These are phyloP conservation scores for Lepiota venenata DNA, from an alignment of 768 basidiomycete species.

Conservation along the genomic window DNA sequence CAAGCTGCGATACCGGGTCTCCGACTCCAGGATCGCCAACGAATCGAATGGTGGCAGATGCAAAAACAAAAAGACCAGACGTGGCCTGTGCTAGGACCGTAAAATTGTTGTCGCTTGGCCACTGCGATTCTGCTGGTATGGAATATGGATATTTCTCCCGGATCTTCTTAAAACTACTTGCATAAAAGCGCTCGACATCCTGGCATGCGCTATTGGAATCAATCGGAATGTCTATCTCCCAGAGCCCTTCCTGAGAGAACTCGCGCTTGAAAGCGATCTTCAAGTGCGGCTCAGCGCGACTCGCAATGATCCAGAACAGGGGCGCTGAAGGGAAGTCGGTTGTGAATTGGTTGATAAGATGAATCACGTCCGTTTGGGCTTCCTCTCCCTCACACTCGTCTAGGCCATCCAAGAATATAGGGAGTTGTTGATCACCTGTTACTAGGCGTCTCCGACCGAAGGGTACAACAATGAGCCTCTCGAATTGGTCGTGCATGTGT, in stretches of 20 bases:
- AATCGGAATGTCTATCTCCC: background rate
- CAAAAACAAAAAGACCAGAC: background rate
- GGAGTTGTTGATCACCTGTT: background rate
- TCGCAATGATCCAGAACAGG: conserved; percentile 1
- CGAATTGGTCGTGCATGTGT: background rate
- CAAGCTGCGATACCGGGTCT: conserved; percentile 1
- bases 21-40: background rate
- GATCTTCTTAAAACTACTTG: background rate
- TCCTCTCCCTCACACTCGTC: conserved; percentile 1
- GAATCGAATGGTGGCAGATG: background rate
- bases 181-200: background rate
- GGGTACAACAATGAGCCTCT: background rate
- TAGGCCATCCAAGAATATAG: background rate
- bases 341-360: background rate
- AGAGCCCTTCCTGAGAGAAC: background rate
- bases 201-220: conserved; percentile 1
- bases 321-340: background rate
- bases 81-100: background rate
- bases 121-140: background rate
- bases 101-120: background rate
- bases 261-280: background rate
- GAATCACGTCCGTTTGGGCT: background rate
- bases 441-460: background rate
- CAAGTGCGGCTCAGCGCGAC: background rate
- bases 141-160: background rate